Evolutionary conservation across 495 filamentous ascomycete species (phyloP), one percentile per base, ranked within the genome.

Genomic region (Pseudevernia furfuracea): DNA sequence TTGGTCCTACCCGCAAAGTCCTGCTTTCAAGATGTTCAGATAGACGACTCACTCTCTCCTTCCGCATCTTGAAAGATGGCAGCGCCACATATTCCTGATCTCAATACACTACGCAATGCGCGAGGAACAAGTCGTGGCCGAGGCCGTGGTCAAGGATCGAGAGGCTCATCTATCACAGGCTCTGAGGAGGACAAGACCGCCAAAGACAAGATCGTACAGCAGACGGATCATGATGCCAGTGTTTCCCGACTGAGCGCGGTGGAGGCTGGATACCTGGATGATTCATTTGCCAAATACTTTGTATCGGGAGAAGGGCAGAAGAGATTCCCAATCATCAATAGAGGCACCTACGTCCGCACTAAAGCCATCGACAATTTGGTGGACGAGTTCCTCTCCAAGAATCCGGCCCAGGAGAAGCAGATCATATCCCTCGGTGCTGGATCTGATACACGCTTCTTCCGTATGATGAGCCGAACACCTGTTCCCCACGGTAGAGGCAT

Each of bases 271-370:
- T 97, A 97, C 74, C 80, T 97, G 0, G 74, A 88, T 25, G 94
- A 98, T 72, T 82, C 83, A 0, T 97, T 87, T 75, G 91, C 91
- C 5, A 73, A 72, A 55, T 74, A 78, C 32, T 89, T 98, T 70
- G 83, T 84, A 5, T 72, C 68, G 2, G 73, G 72, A 25, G 59
- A 72, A 25, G 73, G 75, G 41, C 77, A 77, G 8, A 77, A 87
- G 56, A 81, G 92, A 55, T 76, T 92, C 36, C 94, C 94, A 49
- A 92, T 97, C 49, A 96, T 97, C 64, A 97, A 97, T 73, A 76
- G 94, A 84, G 93, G 93, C 44, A 97, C 94, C n/a, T 97, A 96
- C 73, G 89, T 93, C 36, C 86, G 94, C 68, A 97, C 93, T 32
- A 85, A 83, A 36, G 90, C 91, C 30, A 88, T 98, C 71, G 92